A percentile compares a stretch with the other conserved stretches of the same genome.
Conservation (phyloP, 2,329 filamentous ascomycete species). For the Penicillium capsulatum region DNA sequence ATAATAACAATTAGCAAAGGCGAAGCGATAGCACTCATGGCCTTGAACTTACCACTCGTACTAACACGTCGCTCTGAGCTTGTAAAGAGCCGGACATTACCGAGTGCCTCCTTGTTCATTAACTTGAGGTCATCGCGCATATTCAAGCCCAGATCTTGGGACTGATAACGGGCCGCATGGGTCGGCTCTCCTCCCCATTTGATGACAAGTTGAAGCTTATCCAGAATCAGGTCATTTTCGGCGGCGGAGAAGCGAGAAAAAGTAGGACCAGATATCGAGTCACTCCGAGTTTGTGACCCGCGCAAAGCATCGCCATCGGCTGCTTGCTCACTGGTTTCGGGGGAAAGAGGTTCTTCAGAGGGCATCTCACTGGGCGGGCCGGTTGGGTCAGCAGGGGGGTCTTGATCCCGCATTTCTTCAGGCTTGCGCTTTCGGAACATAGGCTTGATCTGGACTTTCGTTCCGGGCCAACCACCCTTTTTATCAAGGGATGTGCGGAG, state of each 20-base stretch:
- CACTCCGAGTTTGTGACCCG: slow-evolving; percentile 61
- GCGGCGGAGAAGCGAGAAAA: slow-evolving; percentile 91
- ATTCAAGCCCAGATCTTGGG: slow-evolving; percentile 89
- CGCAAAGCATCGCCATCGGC: slow-evolving; percentile 35
- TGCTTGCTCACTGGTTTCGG: slow-evolving; percentile 15
- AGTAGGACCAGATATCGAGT: slow-evolving; percentile 84
- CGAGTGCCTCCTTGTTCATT: slow-evolving; percentile 85
- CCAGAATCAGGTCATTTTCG: slow-evolving; percentile 86
- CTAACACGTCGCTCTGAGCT: slow-evolving; percentile 93
- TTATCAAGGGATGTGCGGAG: slow-evolving; percentile 83
- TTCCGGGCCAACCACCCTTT: slow-evolving; percentile 90
- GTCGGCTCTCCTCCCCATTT: slow-evolving; percentile 99
- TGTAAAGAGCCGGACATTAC: slow-evolving; percentile 91
- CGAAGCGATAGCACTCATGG: background rate
- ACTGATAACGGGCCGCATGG: slow-evolving; percentile 92
- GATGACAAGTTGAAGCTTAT: slow-evolving; percentile 95
- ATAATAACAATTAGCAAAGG: background rate
- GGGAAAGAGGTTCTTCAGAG: slow-evolving; percentile 22
- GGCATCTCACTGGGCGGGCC: slow-evolving; percentile 9
- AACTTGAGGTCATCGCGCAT: slow-evolving; percentile 93
- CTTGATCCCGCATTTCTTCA: slow-evolving; percentile 48
- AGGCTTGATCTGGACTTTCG: slow-evolving; percentile 98
- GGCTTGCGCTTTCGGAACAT: slow-evolving; percentile 91
- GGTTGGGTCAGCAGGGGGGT: slow-evolving; percentile 14
- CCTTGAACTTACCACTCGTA: slow-evolving; percentile 59